Conservation (phyloP, 257 asterid species). For the Solanum clarkiae region DNA sequence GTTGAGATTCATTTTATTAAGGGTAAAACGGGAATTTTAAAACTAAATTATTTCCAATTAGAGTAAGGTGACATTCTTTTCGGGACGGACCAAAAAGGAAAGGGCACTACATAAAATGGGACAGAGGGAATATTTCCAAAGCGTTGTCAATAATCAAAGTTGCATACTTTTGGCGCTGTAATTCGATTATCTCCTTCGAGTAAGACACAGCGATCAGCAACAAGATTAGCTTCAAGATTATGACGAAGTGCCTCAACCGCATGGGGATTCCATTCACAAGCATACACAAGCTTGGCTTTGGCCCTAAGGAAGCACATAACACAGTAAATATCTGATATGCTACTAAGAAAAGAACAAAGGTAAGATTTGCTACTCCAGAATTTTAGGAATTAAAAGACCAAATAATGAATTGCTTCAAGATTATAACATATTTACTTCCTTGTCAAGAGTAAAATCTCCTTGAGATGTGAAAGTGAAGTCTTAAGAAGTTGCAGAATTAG, state of each 20-base stretch:
- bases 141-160: not conserved
- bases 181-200: constrained; percentile 87
- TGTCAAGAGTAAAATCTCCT: not conserved
- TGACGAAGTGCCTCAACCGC: constrained; percentile 81
- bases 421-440: not conserved
- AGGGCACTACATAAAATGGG: too few species aligned
- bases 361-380: not conserved
- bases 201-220: constrained; percentile 68
- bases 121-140: too few species aligned
- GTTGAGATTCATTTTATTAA: too few species aligned
- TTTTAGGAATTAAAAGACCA: not conserved
- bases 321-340: not conserved
- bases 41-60: too few species aligned
- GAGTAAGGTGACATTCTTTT: too few species aligned
- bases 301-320: constrained; percentile 33
- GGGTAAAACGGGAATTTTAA: too few species aligned
- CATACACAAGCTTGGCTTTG: constrained; percentile 71
- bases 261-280: constrained; percentile 95
- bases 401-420: not conserved
- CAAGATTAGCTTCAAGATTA: constrained; percentile 59
- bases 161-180: constrained; percentile 75
- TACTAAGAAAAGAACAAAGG: constrained; percentile 1
- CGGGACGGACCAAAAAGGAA: too few species aligned
- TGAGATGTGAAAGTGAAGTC: not conserved
- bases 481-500: not conserved